Percentiles rank a stretch among this genome's conserved stretches.
phyloP scores from a whole-genome alignment of 352 stramenopile species.

The Phytophthora lateralis region DNA sequence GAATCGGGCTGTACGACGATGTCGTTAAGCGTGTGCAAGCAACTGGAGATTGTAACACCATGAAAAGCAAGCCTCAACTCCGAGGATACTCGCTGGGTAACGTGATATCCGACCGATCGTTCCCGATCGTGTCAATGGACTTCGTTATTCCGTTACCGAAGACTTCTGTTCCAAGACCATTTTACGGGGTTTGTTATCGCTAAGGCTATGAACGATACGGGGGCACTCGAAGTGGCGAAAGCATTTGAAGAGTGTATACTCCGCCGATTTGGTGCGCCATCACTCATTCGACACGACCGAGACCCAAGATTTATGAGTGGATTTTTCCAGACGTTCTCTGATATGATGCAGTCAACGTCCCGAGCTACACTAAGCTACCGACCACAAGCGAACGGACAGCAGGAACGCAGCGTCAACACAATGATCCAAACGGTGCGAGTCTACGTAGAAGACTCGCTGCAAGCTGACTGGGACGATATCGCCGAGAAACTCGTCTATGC shows the following conservation, averaged over 20 bases:
- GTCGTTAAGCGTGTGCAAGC: slow-evolving; percentile 7
- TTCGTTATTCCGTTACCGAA: not conserved
- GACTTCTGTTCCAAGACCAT: not conserved
- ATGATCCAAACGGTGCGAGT: not conserved
- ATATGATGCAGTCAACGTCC: too few relatives aligned
- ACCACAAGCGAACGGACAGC: not conserved
- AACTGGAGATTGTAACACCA: not conserved
- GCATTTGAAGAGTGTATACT: not conserved
- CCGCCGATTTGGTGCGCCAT: not conserved
- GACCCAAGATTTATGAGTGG: too few relatives aligned
- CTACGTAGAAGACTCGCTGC: not conserved
- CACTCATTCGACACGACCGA: not conserved
- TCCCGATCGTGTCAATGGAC: not conserved
- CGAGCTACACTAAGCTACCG: not conserved
- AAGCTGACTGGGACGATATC: not conserved
- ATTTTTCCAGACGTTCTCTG: too few relatives aligned
- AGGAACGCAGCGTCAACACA: not conserved
- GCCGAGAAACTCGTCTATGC: not conserved
- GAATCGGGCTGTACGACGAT: slow-evolving; percentile 8
- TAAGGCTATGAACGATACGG: not conserved
- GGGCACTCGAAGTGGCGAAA: not conserved
- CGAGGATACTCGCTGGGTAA: slow-evolving; percentile 4
- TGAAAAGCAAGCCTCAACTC: not conserved
- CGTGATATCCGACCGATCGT: not conserved
- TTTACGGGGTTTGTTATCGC: not conserved